Evolutionary conservation across 805 yeast genomes (phyloP), one percentile per base, ranked within the genome.

Genomic region (Pichia paraexigua): DNA sequence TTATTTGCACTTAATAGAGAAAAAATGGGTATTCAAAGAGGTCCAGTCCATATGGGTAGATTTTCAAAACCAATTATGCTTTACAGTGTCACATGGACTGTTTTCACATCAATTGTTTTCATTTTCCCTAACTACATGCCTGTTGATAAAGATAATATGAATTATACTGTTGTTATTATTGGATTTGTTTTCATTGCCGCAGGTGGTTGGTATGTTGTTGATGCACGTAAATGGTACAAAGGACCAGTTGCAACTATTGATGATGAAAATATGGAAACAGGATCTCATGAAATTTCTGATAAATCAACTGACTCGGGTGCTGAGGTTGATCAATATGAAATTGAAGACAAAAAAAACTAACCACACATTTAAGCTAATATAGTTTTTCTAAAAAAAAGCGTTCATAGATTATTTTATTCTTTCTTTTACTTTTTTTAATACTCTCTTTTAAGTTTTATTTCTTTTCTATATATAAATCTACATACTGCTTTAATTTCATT

Each of bases 171-270:
- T 55, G 80, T 74, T 17, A 74, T 79, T 48, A 45, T 78, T 68
- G 82, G 68, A 58, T 53, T 65, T 64, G 65, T 67, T 63, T 50
- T 69, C 48, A 57, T 71, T 45, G 61, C 57, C 30, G 65, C 72
- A 43, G 68, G 71, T 49, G 63, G 66, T 12, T 80, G 80, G 77
- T 80, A 69, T 59, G 52, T 63, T 15, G 56, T 74, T 10, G 78
- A 70, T 58, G 84, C 83, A 42, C 72, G 63, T 54, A 76, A 75
- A 52, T 77, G 81, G 80, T 79, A 78, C 66, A 61, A 59, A 45
- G 85, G 85, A 49, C 83, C 83, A 9, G 70, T 73, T 55, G 63
- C 74, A 50, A 78, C 76, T 58, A 62, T 76, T 54, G 77, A 73
- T 55, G 67, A 28, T 28, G 51, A 48, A 24, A 13, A 18, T 18